These are phyloP conservation scores for Arachnomyces sp. DNA, from an alignment of 2,329 filamentous ascomycete species.

Conservation along the genomic window DNA sequence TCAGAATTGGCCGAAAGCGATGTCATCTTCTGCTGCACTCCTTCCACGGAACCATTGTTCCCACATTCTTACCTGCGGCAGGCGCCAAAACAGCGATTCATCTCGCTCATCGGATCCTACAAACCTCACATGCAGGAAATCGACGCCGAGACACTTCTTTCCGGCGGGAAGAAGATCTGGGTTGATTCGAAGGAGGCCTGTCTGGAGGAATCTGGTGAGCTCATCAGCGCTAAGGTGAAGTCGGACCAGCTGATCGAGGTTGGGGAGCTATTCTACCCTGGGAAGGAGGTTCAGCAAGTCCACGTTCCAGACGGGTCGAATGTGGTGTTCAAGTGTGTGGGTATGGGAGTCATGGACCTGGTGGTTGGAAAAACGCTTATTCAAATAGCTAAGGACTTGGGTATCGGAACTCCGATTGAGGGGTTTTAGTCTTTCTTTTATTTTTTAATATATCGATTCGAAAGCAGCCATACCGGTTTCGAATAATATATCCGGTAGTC, in stretches of 20 bases:
- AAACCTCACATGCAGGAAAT: conserved; percentile 48
- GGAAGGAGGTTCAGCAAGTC: conserved; percentile 14
- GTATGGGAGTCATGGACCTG: conserved; percentile 46
- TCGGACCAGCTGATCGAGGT: conserved; percentile 36
- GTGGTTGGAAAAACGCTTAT: conserved; percentile 37
- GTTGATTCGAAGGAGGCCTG: conserved; percentile 52
- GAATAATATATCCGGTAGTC: too few relatives aligned
- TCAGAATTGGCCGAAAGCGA: conserved; percentile 28
- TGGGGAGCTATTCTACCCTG: conserved; percentile 28
- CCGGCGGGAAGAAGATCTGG: conserved; percentile 58
- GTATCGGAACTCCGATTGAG: conserved; percentile 28
- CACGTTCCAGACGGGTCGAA: conserved; percentile 27
- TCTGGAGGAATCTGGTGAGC: conserved; percentile 40
- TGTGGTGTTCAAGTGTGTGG: conserved; percentile 46
- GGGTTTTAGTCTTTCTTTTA: conserved; percentile 23
- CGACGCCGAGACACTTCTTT: conserved; percentile 38
- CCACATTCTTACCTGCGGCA: conserved; percentile 27
- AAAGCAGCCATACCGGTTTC: too few relatives aligned
- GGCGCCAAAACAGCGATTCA: conserved; percentile 33
- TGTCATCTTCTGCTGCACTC: conserved; percentile 45
- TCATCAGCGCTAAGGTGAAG: conserved; percentile 34
- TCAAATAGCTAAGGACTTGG: conserved; percentile 25
- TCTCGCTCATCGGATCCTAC: conserved; percentile 48
- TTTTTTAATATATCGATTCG: too few relatives aligned
- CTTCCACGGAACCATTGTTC: conserved; percentile 39